These are phyloP conservation scores for Chaetomium fimeti DNA, from an alignment of 495 filamentous ascomycete species.

Conservation along the genomic window DNA sequence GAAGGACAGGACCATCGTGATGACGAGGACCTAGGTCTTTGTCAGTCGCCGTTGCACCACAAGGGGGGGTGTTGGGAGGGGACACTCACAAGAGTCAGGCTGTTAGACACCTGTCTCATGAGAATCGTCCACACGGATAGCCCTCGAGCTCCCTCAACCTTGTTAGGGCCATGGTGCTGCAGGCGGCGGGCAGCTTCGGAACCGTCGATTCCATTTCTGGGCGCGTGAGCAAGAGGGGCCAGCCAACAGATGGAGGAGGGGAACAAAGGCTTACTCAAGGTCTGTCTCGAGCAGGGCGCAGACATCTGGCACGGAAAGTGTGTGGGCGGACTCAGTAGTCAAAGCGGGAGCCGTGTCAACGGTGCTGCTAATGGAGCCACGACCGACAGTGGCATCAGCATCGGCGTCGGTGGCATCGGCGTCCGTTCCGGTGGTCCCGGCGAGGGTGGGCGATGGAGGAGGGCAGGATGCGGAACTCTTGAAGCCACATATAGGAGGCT, in stretches of 20 bases:
- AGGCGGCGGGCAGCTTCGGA: conserved; percentile 47
- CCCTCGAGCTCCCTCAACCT: conserved; percentile 50
- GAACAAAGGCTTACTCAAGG: conserved; percentile 21
- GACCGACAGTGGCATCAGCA: conserved; percentile 16
- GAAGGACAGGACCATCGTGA: conserved; percentile 82
- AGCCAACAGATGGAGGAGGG: not conserved
- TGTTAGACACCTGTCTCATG: conserved; percentile 56
- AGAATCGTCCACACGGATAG: conserved; percentile 56
- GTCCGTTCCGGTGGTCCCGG: conserved; percentile 25
- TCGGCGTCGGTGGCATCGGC: not conserved
- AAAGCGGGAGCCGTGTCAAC: conserved; percentile 15
- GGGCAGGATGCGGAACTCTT: conserved; percentile 35
- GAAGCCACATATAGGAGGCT: conserved; percentile 51
- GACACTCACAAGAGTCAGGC: conserved; percentile 39
- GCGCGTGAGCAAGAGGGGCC: not conserved
- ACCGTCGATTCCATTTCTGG: conserved; percentile 43
- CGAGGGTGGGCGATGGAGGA: conserved; percentile 30
- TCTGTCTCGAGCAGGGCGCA: conserved; percentile 30
- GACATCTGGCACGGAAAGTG: conserved; percentile 31
- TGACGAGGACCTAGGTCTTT: conserved; percentile 62
- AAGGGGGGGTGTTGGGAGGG: not conserved
- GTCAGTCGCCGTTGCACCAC: not conserved
- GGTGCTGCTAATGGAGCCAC: conserved; percentile 20
- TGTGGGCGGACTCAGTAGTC: conserved; percentile 31
- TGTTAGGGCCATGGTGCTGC: conserved; percentile 50